Evolutionary conservation across 2,329 filamentous ascomycete genomes (phyloP).

Genomic region (Clarireedia sp.): DNA sequence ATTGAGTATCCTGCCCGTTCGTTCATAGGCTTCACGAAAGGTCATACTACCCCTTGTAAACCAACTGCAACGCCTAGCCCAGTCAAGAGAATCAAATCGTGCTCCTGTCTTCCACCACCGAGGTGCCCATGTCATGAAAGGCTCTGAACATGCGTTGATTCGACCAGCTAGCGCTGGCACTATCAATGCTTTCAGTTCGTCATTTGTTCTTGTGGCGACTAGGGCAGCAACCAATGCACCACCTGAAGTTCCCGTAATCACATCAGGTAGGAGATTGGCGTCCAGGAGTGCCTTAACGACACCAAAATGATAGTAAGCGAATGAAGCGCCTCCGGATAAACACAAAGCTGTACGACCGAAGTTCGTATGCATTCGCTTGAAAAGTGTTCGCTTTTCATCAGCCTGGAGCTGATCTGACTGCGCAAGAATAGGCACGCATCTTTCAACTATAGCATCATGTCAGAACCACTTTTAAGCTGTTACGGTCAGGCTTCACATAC

Average conservation of each 20-base stretch:
- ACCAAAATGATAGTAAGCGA: slow-evolving; percentile 95
- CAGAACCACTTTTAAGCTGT: slow-evolving; percentile 4
- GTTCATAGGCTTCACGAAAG: slow-evolving; percentile 88
- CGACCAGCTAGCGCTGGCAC: slow-evolving; percentile 27
- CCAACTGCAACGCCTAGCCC: slow-evolving; percentile 80
- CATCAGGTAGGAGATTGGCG: slow-evolving; percentile 75
- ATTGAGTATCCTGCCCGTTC: slow-evolving; percentile 89
- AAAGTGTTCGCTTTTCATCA: slow-evolving; percentile 71
- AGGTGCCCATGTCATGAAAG: slow-evolving; percentile 64
- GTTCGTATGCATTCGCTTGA: slow-evolving; percentile 84
- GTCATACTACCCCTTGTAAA: slow-evolving; percentile 88
- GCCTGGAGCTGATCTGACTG: slow-evolving; percentile 57
- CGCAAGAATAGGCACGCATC: slow-evolving; percentile 58
- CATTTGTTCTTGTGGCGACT: slow-evolving; percentile 81
- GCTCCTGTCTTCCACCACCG: slow-evolving; percentile 92
- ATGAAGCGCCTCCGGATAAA: slow-evolving; percentile 84
- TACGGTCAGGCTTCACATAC: slow-evolving; percentile 35
- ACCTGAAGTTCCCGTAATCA: slow-evolving; percentile 94
- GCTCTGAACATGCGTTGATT: slow-evolving; percentile 45
- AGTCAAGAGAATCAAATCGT: slow-evolving; percentile 87
- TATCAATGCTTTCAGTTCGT: slow-evolving; percentile 77
- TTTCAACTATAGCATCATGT: slow-evolving; percentile 44
- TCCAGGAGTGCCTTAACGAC: slow-evolving; percentile 86
- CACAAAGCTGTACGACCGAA: slow-evolving; percentile 89
- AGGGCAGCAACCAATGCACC: slow-evolving; percentile 84